phyloP scores from a whole-genome alignment of 352 stramenopile genomes.

The Globisporangium mamillatum region DNA sequence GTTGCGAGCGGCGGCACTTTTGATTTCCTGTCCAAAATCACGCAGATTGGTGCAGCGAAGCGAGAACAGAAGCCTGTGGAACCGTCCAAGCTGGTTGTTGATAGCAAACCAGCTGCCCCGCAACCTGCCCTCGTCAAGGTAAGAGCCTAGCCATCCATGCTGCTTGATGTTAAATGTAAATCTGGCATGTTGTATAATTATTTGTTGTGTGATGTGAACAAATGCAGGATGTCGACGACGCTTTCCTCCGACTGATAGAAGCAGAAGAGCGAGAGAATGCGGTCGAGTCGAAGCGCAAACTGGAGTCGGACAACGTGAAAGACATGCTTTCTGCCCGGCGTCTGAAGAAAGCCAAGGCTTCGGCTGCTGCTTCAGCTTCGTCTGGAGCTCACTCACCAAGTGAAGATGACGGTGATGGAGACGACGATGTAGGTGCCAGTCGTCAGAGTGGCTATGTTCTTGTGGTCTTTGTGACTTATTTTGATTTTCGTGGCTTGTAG shows the following conservation, averaged over 20 bases:
- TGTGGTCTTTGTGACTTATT: constrained; percentile 7
- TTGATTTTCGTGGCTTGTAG: constrained; percentile 18
- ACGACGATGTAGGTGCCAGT: constrained; percentile 25
- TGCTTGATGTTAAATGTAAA: constrained; percentile 5
- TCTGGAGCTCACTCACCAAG: constrained; percentile 8
- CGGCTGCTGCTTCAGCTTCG: background rate
- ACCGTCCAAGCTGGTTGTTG: constrained; percentile 2
- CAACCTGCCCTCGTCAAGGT: constrained; percentile 7
- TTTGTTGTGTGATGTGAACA: background rate
- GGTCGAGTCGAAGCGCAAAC: constrained; percentile 55
- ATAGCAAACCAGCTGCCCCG: background rate
- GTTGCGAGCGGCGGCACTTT: constrained; percentile 80
- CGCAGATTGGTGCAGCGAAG: constrained; percentile 28
- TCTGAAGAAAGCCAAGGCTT: constrained; percentile 25
- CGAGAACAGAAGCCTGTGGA: constrained; percentile 17
- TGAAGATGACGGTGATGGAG: constrained; percentile 35
- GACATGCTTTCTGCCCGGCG: constrained; percentile 55
- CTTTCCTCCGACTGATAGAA: constrained; percentile 72
- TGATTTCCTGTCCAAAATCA: constrained; percentile 86
- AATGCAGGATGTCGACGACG: constrained; percentile 66
- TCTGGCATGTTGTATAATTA: background rate
- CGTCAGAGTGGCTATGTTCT: background rate
- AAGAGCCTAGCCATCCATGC: background rate
- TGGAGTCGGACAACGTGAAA: constrained; percentile 47
- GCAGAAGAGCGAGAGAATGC: constrained; percentile 69